Conservation (phyloP, 2,329 filamentous ascomycete species). For the Scedosporium aurantiacum region DNA sequence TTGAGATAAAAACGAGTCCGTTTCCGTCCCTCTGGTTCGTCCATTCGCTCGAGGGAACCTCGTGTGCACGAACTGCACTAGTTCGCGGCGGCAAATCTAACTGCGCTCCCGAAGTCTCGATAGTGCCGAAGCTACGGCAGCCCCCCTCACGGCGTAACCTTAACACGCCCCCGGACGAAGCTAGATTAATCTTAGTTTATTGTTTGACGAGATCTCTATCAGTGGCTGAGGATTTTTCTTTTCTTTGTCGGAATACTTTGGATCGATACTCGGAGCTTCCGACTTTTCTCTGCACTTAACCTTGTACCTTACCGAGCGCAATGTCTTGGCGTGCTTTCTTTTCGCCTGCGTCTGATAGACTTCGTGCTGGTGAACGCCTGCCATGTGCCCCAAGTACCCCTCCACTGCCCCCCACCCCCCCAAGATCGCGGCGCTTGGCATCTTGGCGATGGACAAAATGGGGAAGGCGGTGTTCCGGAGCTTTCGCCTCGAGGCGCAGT, state of each 20-base stretch:
- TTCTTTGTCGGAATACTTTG: background rate
- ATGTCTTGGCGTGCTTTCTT: background rate
- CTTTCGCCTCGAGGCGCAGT: background rate
- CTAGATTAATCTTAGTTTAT: too few relatives aligned
- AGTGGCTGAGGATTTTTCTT: too few relatives aligned
- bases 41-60: background rate
- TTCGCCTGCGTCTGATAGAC: background rate
- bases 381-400: background rate
- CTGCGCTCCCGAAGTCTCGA: background rate
- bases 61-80: background rate
- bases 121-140: background rate
- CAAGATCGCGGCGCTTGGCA: background rate
- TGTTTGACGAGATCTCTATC: too few relatives aligned
- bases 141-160: background rate
- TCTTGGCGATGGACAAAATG: background rate
- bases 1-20: background rate
- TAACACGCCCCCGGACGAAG: background rate
- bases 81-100: background rate
- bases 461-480: slow-evolving; percentile 3
- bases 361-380: background rate
- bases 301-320: background rate
- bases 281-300: background rate
- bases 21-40: background rate
- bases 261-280: background rate
- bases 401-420: background rate